phyloP scores from a whole-genome alignment of 495 filamentous ascomycete genomes.

The Penicillium simplicissimum region DNA sequence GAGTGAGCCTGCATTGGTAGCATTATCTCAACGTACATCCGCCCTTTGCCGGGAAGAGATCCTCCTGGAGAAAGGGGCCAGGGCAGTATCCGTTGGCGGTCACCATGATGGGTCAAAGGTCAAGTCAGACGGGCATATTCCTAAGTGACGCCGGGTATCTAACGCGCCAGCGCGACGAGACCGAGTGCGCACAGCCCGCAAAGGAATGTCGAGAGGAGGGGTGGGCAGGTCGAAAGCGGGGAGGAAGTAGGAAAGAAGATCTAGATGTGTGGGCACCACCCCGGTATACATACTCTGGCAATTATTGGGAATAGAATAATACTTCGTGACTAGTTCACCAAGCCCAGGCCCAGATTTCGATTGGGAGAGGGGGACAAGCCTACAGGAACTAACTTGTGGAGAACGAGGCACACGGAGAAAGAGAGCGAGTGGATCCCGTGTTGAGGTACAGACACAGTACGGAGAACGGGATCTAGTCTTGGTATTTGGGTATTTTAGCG shows the following conservation, averaged over 20 bases:
- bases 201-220: slow-evolving; percentile 11
- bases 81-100: slow-evolving; percentile 55
- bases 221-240: slow-evolving; percentile 7
- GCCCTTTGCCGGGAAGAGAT: slow-evolving; percentile 56
- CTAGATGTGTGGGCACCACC: slow-evolving; percentile 16
- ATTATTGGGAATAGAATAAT: too few relatives aligned
- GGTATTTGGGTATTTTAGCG: slow-evolving; percentile 1
- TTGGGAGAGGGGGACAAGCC: background rate
- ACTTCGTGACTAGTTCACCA: background rate
- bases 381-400: background rate
- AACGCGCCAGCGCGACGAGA: slow-evolving; percentile 34
- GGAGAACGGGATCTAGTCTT: background rate
- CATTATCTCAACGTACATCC: slow-evolving; percentile 58
- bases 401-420: background rate
- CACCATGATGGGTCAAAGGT: slow-evolving; percentile 29
- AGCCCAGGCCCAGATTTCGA: background rate
- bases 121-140: slow-evolving; percentile 21
- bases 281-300: slow-evolving; percentile 16
- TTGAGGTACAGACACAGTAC: background rate
- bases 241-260: slow-evolving; percentile 1
- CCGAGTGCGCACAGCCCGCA: slow-evolving; percentile 12
- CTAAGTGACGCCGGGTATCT: slow-evolving; percentile 8
- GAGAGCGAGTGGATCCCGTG: background rate
- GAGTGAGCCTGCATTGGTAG: background rate
- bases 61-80: slow-evolving; percentile 62